These are phyloP conservation scores for Vigna radiata DNA, from an alignment of 306 rosid species.

Conservation along the genomic window DNA sequence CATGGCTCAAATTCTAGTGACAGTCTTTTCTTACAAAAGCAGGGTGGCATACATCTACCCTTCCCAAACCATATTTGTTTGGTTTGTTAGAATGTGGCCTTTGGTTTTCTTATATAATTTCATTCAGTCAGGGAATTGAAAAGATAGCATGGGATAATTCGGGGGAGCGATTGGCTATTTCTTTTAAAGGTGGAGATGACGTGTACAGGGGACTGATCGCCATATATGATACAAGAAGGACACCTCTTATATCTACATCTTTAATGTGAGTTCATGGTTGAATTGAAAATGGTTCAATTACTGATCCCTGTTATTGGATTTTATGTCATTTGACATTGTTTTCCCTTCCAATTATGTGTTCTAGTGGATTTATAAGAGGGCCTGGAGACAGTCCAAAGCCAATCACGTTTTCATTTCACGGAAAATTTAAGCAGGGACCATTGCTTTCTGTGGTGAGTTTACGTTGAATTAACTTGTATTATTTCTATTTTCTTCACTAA, in stretches of 20 bases:
- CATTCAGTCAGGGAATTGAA: constrained; percentile 81
- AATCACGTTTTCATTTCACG: constrained; percentile 75
- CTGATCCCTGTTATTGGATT: constrained; percentile 7
- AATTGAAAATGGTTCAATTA: constrained; percentile 21
- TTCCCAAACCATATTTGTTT: neutral
- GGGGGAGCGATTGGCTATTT: constrained; percentile 94
- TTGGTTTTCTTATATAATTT: constrained; percentile 40
- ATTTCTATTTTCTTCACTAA: neutral
- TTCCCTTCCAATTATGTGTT: constrained; percentile 29
- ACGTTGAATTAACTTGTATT: constrained; percentile 14
- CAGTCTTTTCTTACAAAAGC: neutral
- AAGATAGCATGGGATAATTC: constrained; percentile 97
- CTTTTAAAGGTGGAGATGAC: constrained; percentile 81
- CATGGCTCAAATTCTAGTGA: neutral
- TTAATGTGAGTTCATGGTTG: constrained; percentile 71
- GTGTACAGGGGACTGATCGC: constrained; percentile 82
- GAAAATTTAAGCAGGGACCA: constrained; percentile 92
- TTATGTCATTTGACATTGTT: constrained; percentile 18
- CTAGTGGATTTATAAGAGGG: constrained; percentile 95
- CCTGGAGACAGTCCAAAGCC: constrained; percentile 93
- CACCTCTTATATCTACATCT: constrained; percentile 78
- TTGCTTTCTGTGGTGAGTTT: constrained; percentile 86
- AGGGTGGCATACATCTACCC: neutral
- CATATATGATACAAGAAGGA: constrained; percentile 80
- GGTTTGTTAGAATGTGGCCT: constrained; percentile 30